Percentiles rank a stretch among this genome's conserved stretches.
phyloP scores from a whole-genome alignment of 306 rosid genomes.

The Senna tora region DNA sequence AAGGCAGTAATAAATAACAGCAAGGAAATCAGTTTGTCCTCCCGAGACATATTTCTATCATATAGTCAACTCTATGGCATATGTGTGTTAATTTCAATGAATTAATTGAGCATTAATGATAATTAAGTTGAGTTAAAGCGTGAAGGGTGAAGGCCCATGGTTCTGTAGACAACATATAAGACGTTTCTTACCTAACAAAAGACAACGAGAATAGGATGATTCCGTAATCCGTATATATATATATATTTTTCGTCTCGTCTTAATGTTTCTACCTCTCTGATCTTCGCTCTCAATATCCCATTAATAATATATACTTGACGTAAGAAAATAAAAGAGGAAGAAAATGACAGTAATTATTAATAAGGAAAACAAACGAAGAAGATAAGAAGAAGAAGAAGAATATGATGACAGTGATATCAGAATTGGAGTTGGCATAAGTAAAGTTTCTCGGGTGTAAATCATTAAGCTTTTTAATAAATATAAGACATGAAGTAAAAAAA shows the following conservation, averaged over 20 bases:
- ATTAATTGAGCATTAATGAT: neutral
- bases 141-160: neutral
- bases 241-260: constrained; percentile 20
- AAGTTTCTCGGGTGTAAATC: too few species aligned
- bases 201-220: constrained; percentile 37
- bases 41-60: too few species aligned
- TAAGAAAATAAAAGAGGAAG: neutral
- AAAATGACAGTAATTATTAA: too few species aligned
- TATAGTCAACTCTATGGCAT: neutral
- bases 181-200: constrained; percentile 41
- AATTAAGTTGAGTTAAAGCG: neutral
- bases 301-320: neutral
- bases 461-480: too few species aligned
- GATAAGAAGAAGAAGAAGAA: neutral
- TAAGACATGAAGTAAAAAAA: too few species aligned
- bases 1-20: too few species aligned
- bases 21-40: too few species aligned
- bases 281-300: constrained; percentile 1
- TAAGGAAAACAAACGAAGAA: too few species aligned
- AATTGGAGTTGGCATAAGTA: neutral
- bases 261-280: neutral
- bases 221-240: too few species aligned
- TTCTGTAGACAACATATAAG: neutral
- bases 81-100: neutral
- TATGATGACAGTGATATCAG: neutral